Evolutionary conservation across 345 rosid genomes (phyloP), one percentile per base, ranked within the genome.

Genomic region (Eucalyptus pauciflora): DNA sequence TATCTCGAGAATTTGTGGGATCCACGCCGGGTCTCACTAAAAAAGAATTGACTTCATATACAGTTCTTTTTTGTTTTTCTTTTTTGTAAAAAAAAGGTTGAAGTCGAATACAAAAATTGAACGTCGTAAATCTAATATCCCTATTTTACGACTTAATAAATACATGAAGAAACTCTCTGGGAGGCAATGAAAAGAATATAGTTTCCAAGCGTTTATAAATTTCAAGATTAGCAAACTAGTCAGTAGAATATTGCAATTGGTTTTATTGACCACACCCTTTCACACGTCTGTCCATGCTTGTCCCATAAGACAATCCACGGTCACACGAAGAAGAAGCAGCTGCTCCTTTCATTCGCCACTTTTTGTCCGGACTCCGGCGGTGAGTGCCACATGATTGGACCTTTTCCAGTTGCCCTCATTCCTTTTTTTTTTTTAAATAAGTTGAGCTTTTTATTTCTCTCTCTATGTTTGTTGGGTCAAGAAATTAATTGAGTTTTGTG

Each of bases 1-100:
- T 67, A 31, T 17, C 17, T 67, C 22, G 1, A 31, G 0, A 31
- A 31, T 67, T 8, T 15, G 0, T 8, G 20, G 4, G 41, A 67
- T n/a, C 41, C 41, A 67, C 1, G 3, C 6, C 5, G 1, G 18
- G 3, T 67, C 41, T 8, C 76, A 31, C 20, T 14, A 15, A 31
- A 67, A 31, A 67, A 16, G 0, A 51, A 51, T 51, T 31, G 10
- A 67, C 41, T 67, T 31, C 43, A n/a, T 67, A 31, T 31, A 31
- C 33, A 29, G 15, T 62, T 29, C 14, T 6, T 29, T 29, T 29
- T 62, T 27, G 4, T 51, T 51, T 51, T 17, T 51, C 0, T 16
- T 51, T 16, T 16, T 16, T n/a, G 6, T 7, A 43, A 43, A 0
- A 3, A 18, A 69, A 54, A 22, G 2, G 60, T 8, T 54, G 27